Conservation (phyloP, 1,284 basidiomycete species). For the Pisolithus thermaeus region DNA sequence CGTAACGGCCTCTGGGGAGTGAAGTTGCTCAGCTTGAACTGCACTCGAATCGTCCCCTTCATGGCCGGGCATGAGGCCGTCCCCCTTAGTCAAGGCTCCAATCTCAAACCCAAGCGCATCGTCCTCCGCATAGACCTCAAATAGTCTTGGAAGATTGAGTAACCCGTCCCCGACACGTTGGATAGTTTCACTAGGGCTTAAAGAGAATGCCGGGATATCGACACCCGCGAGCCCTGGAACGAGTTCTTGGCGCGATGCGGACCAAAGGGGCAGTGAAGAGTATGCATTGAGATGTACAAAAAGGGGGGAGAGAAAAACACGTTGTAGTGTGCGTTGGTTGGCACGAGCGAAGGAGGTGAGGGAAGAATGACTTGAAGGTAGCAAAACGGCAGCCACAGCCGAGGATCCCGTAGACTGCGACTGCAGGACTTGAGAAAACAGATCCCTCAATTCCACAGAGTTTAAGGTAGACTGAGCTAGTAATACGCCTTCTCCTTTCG, state of each 20-base stretch:
- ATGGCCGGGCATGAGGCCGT: too few relatives aligned
- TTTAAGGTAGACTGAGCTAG: conserved; percentile 81
- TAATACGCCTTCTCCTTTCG: conserved; percentile 65
- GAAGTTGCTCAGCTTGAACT: conserved; percentile 34
- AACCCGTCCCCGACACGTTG: conserved; percentile 89
- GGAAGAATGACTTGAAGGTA: conserved; percentile 53
- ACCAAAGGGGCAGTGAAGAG: conserved; percentile 67
- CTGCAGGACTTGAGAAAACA: conserved; percentile 49
- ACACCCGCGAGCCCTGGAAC: conserved; percentile 35
- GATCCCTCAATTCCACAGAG: conserved; percentile 64
- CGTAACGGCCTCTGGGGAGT: conserved; percentile 71
- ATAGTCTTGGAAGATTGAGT: conserved; percentile 87
- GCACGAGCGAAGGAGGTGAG: conserved; percentile 65
- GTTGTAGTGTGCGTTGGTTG: conserved; percentile 75
- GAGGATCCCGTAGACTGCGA: conserved; percentile 12
- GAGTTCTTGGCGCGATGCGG: conserved; percentile 37
- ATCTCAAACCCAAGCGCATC: conserved; percentile 86
- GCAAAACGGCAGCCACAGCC: conserved; percentile 33
- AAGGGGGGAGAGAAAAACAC: conserved; percentile 83
- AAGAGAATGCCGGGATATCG: conserved; percentile 88
- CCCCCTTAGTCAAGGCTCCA: conserved; percentile 32
- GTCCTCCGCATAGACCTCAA: conserved; percentile 92
- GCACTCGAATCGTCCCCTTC: conserved; percentile 2
- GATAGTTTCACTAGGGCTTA: conserved; percentile 85
- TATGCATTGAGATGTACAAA: conserved; percentile 72